phyloP scores from a whole-genome alignment of 805 yeast genomes.

The Saccharomycopsis oosterbeekiorum region DNA sequence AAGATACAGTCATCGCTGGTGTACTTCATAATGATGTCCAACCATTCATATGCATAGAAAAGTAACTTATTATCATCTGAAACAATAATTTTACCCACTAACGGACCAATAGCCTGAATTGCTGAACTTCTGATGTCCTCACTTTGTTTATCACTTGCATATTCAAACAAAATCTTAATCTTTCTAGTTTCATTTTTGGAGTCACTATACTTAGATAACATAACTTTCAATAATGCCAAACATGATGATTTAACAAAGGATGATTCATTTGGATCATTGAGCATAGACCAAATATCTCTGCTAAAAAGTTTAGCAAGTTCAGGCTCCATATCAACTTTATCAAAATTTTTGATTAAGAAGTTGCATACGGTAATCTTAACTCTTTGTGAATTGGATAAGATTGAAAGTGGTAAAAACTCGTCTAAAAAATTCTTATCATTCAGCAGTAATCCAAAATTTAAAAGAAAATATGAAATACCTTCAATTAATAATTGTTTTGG shows the following conservation, averaged over 20 bases:
- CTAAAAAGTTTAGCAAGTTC: background rate
- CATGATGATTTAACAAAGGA: conserved; percentile 36
- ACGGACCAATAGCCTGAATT: conserved; percentile 42
- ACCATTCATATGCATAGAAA: conserved; percentile 21
- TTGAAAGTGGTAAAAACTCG: conserved; percentile 27
- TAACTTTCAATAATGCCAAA: conserved; percentile 27
- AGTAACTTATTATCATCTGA: background rate
- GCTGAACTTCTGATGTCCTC: conserved; percentile 41
- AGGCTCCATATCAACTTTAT: background rate
- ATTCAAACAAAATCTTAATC: conserved; percentile 25
- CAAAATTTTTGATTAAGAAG: conserved; percentile 21
- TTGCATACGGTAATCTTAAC: conserved; percentile 35
- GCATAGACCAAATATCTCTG: background rate
- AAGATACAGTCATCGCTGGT: conserved; percentile 29
- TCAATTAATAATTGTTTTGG: conserved; percentile 39
- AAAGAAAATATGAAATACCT: conserved; percentile 25
- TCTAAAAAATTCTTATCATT: conserved; percentile 20
- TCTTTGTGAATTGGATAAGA: conserved; percentile 34
- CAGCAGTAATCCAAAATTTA: conserved; percentile 16
- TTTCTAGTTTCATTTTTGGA: conserved; percentile 9
- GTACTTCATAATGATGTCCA: conserved; percentile 23
- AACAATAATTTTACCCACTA: conserved; percentile 22
- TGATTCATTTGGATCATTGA: conserved; percentile 25
- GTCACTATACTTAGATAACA: background rate
- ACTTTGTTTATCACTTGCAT: conserved; percentile 27